These are phyloP conservation scores for Tothia fuscella DNA, from an alignment of 2,329 filamentous ascomycete species.

Conservation along the genomic window DNA sequence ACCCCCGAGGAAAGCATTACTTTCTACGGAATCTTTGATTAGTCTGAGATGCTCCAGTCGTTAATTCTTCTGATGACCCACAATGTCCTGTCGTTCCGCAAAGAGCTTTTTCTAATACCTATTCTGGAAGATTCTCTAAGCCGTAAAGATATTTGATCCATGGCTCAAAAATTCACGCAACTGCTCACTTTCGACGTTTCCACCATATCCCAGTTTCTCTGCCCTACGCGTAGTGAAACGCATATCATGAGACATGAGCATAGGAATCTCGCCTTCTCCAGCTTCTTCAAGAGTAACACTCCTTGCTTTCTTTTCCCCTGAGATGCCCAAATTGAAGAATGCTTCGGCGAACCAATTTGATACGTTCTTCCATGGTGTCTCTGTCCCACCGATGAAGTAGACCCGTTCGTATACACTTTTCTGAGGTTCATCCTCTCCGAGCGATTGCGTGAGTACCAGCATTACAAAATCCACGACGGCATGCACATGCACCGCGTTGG, in stretches of 20 bases:
- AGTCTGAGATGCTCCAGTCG: too few relatives aligned
- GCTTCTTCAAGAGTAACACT: neutral
- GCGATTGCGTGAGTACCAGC: neutral
- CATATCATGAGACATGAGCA: neutral
- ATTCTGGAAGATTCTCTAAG: too few relatives aligned
- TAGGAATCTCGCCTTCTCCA: neutral
- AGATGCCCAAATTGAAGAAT: neutral
- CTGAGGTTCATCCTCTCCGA: neutral
- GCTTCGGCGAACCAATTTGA: neutral
- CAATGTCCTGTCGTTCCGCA: too few relatives aligned
- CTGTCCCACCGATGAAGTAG: neutral
- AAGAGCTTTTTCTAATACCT: too few relatives aligned
- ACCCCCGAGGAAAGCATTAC: too few relatives aligned
- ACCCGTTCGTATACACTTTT: neutral
- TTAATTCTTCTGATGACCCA: too few relatives aligned
- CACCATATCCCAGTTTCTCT: neutral
- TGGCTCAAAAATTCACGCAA: too few relatives aligned
- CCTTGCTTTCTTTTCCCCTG: too few relatives aligned
- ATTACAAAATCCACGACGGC: neutral
- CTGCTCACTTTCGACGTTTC: too few relatives aligned
- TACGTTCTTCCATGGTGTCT: neutral
- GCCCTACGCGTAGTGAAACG: neutral
- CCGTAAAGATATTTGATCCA: too few relatives aligned
- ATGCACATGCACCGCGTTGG: neutral
- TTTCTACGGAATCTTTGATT: too few relatives aligned